These are phyloP conservation scores for Magnusiomyces tetraspermus DNA, from an alignment of 1,139 yeast species.

Conservation along the genomic window DNA sequence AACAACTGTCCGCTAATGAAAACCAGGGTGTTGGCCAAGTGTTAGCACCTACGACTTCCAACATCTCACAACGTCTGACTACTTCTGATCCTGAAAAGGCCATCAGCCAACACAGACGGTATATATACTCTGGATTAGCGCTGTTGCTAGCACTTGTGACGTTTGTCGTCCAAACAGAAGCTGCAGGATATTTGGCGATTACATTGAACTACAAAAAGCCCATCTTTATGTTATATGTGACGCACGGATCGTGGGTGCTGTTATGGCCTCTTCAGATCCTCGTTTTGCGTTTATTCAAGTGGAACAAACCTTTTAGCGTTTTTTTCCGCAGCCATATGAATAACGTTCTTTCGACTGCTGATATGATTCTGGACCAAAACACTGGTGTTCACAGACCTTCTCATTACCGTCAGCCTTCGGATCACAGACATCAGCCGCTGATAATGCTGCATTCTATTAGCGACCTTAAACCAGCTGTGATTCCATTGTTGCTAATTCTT, in stretches of 20 bases:
- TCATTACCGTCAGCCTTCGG: conserved; percentile 14
- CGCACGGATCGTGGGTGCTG: conserved; percentile 73
- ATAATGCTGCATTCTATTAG: conserved; percentile 10
- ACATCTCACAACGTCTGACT: too few species aligned
- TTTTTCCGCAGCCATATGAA: conserved; percentile 43
- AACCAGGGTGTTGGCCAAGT: too few species aligned
- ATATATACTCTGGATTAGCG: conserved; percentile 40
- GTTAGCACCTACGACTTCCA: background rate
- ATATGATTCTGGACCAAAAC: conserved; percentile 37
- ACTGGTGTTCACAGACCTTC: conserved; percentile 33
- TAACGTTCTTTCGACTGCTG: conserved; percentile 43
- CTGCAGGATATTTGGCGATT: conserved; percentile 62
- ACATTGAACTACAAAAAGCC: conserved; percentile 58
- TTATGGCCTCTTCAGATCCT: conserved; percentile 63
- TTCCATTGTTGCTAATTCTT: conserved; percentile 43
- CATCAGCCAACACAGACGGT: conserved; percentile 7
- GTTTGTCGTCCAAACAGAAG: conserved; percentile 73
- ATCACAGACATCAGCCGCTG: conserved; percentile 13
- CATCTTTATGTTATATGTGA: conserved; percentile 51
- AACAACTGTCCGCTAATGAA: conserved; percentile 7
- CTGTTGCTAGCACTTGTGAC: conserved; percentile 52
- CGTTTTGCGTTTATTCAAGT: conserved; percentile 30
- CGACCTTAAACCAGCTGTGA: conserved; percentile 18
- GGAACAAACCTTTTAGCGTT: conserved; percentile 31
- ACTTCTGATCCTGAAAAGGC: background rate